phyloP scores from a whole-genome alignment of 371 early-diverging fungal genomes.

The Circinella umbellata region DNA sequence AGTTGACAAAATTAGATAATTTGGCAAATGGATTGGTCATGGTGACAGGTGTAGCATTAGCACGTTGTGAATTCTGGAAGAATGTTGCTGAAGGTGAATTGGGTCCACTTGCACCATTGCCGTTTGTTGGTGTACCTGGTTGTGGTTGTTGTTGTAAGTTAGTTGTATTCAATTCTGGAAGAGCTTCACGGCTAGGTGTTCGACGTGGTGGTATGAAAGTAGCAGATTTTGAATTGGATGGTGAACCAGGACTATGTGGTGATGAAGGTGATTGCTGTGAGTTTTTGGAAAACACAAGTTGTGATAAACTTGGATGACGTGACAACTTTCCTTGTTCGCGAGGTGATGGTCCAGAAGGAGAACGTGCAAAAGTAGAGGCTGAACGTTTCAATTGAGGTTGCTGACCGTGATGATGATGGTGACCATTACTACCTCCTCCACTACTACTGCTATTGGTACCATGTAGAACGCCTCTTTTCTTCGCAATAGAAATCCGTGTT shows the following conservation, averaged over 20 bases:
- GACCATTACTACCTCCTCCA: conserved; percentile 11
- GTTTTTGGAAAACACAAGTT: conserved; percentile 41
- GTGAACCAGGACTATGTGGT: conserved; percentile 36
- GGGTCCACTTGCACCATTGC: conserved; percentile 19
- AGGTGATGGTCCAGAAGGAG: conserved; percentile 20
- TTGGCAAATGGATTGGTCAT: conserved; percentile 60
- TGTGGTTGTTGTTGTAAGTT: conserved; percentile 7
- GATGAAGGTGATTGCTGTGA: conserved; percentile 15
- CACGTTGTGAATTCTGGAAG: conserved; percentile 49
- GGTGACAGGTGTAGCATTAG: conserved; percentile 57
- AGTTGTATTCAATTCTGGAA: neutral
- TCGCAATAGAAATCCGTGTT: conserved; percentile 51
- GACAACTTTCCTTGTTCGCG: conserved; percentile 20
- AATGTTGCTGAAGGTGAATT: conserved; percentile 45
- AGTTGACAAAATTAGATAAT: conserved; percentile 62
- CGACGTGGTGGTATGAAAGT: conserved; percentile 28
- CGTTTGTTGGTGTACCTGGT: neutral
- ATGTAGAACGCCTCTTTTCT: conserved; percentile 42
- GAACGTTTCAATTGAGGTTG: conserved; percentile 20
- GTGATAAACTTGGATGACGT: conserved; percentile 33
- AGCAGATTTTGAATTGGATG: conserved; percentile 16
- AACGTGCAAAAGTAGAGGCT: conserved; percentile 18
- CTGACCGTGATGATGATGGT: conserved; percentile 15
- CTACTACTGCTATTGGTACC: conserved; percentile 15
- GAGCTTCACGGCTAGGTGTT: conserved; percentile 13